phyloP scores from a whole-genome alignment of 306 rosid genomes.

The Crataegus laevigata region DNA sequence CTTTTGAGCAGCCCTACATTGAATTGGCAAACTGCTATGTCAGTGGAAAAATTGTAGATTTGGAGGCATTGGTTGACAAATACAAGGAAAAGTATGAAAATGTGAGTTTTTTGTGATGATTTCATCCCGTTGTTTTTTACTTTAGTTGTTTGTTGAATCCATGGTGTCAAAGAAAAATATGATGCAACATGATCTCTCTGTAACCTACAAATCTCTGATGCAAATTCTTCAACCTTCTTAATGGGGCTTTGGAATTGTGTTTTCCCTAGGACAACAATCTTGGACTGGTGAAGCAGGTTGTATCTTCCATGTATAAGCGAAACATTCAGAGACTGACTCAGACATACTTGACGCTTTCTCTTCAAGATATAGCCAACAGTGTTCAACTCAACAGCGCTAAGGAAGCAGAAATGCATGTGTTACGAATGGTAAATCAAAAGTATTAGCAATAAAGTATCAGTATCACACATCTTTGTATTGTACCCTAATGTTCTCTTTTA shows the following conservation, averaged over 20 bases:
- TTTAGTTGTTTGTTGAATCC: not conserved
- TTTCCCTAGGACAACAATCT: slow-evolving; percentile 68
- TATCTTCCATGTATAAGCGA: slow-evolving; percentile 64
- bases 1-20: slow-evolving; percentile 48
- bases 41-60: slow-evolving; percentile 42
- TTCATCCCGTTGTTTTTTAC: not conserved
- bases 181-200: not conserved
- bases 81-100: slow-evolving; percentile 47
- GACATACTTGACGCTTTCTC: slow-evolving; percentile 83
- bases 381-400: slow-evolving; percentile 64
- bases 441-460: not conserved
- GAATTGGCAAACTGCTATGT: slow-evolving; percentile 54
- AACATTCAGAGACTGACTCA: slow-evolving; percentile 87
- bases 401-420: slow-evolving; percentile 91
- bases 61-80: slow-evolving; percentile 36
- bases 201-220: not conserved
- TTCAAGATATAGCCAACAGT: slow-evolving; percentile 74
- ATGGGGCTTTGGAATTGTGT: not conserved
- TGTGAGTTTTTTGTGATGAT: slow-evolving; percentile 30
- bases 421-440: slow-evolving; percentile 60
- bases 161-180: not conserved
- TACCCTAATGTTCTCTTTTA: slow-evolving; percentile 2
- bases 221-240: not conserved
- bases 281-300: slow-evolving; percentile 72
- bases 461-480: not conserved